Evolutionary conservation across 495 filamentous ascomycete genomes (phyloP).

Genomic region (Xylaria cubensis): DNA sequence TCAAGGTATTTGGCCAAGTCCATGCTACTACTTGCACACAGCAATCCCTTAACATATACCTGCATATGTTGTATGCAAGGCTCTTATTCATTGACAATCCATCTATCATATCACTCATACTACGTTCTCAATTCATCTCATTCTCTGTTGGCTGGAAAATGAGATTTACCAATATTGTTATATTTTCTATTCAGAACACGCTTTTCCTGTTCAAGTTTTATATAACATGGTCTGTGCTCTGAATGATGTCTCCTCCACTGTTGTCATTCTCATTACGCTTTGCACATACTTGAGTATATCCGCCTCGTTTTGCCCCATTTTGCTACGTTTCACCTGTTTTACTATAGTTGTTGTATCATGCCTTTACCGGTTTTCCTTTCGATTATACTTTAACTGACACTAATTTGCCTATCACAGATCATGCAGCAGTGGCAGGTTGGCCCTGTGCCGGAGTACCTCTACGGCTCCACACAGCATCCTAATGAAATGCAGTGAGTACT

Average conservation of each 20-base stretch:
- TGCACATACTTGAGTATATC: not conserved
- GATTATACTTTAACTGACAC: constrained; percentile 34
- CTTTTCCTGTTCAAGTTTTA: not conserved
- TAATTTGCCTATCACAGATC: constrained; percentile 47
- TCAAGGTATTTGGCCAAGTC: constrained; percentile 18
- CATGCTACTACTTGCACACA: not conserved
- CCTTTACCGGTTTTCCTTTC: not conserved
- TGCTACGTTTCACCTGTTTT: constrained; percentile 7
- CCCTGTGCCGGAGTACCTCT: constrained; percentile 55
- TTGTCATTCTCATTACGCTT: not conserved
- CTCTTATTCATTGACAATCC: constrained; percentile 13
- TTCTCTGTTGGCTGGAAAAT: not conserved
- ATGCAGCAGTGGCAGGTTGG: constrained; percentile 62
- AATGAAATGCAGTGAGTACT: constrained; percentile 62
- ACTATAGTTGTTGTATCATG: constrained; percentile 9
- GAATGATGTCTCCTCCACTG: not conserved
- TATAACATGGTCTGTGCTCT: not conserved
- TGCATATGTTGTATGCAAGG: not conserved
- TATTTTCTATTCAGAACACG: not conserved
- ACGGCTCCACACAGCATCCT: constrained; percentile 54
- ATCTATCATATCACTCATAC: not conserved
- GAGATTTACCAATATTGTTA: not conserved
- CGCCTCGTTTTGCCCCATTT: not conserved
- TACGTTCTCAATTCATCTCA: not conserved
- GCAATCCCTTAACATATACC: not conserved